phyloP scores from a whole-genome alignment of 208 protist genomes.

The Leishmania arabica region DNA sequence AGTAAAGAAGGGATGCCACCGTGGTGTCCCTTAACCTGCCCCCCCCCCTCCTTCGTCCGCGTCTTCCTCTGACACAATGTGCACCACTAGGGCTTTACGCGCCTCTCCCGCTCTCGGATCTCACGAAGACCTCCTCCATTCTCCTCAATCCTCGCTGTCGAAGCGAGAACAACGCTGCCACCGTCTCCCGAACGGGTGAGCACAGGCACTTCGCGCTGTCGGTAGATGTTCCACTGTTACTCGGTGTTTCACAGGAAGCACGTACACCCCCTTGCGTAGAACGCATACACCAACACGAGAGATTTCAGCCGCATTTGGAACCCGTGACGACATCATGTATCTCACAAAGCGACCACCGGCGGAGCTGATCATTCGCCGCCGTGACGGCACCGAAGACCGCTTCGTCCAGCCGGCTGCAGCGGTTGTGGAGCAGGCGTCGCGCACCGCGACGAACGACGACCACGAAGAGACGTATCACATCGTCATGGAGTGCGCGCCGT shows the following conservation, averaged over 20 bases:
- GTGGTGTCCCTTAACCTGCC: background rate
- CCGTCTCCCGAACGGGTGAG: background rate
- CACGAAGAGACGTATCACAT: slow-evolving; percentile 72
- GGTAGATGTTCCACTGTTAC: background rate
- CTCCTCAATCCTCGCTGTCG: background rate
- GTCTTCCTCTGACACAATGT: background rate
- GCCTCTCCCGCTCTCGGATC: background rate
- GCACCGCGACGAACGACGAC: slow-evolving; percentile 17
- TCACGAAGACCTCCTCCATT: background rate
- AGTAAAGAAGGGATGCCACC: background rate
- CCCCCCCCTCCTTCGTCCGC: background rate
- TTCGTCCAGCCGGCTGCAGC: slow-evolving; percentile 52
- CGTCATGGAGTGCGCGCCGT: slow-evolving; percentile 78
- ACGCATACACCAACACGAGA: background rate
- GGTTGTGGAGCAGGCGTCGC: background rate
- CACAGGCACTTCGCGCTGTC: background rate
- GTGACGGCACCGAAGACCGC: slow-evolving; percentile 61
- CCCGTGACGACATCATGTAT: background rate
- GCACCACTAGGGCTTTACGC: background rate
- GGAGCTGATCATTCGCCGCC: slow-evolving; percentile 65
- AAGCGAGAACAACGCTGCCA: background rate
- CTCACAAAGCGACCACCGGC: slow-evolving; percentile 45
- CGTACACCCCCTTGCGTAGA: background rate
- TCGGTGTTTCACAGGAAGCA: background rate
- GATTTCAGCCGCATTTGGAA: background rate